Conservation (phyloP, 768 basidiomycete genomes). For the Leucogyrophana mollusca region DNA sequence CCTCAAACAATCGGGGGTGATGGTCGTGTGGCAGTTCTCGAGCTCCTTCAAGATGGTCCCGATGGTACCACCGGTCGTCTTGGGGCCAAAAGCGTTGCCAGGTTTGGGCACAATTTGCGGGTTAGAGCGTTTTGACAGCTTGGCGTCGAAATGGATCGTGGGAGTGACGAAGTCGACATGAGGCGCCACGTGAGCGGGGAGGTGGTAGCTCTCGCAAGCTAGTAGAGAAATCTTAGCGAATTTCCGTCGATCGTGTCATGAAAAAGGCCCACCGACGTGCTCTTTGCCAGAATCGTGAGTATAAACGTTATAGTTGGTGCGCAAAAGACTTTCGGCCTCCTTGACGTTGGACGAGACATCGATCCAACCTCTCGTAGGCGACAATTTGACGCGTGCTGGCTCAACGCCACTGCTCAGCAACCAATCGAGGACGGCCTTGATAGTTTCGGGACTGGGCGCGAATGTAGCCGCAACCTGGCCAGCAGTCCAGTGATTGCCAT, state of each 20-base stretch:
- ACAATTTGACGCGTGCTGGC: slow-evolving; percentile 19
- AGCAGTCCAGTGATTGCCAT: slow-evolving; percentile 35
- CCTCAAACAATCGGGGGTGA: slow-evolving; percentile 37
- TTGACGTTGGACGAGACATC: slow-evolving; percentile 26
- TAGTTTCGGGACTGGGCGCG: slow-evolving; percentile 25
- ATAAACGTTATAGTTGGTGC: slow-evolving; percentile 33
- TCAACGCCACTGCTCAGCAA: slow-evolving; percentile 25
- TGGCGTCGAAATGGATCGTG: slow-evolving; percentile 33
- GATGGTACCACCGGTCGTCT: slow-evolving; percentile 21
- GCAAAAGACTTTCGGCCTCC: slow-evolving; percentile 32
- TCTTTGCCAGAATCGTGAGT: slow-evolving; percentile 26
- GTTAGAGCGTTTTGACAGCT: slow-evolving; percentile 24
- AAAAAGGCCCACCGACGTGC: slow-evolving; percentile 22
- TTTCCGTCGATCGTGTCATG: neutral
- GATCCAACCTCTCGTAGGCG: slow-evolving; percentile 28
- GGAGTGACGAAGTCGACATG: slow-evolving; percentile 36
- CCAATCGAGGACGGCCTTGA: slow-evolving; percentile 30
- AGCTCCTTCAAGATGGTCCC: slow-evolving; percentile 12
- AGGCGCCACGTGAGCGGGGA: slow-evolving; percentile 26
- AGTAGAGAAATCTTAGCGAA: neutral
- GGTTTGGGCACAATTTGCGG: slow-evolving; percentile 17
- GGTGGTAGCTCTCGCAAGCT: slow-evolving; percentile 29
- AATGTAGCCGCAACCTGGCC: slow-evolving; percentile 28
- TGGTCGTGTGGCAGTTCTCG: slow-evolving; percentile 28
- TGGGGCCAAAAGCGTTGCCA: neutral